Base-by-base conservation (phyloP, 352 stramenopile genomes). In the Globisporangium cystogenes region DNA sequence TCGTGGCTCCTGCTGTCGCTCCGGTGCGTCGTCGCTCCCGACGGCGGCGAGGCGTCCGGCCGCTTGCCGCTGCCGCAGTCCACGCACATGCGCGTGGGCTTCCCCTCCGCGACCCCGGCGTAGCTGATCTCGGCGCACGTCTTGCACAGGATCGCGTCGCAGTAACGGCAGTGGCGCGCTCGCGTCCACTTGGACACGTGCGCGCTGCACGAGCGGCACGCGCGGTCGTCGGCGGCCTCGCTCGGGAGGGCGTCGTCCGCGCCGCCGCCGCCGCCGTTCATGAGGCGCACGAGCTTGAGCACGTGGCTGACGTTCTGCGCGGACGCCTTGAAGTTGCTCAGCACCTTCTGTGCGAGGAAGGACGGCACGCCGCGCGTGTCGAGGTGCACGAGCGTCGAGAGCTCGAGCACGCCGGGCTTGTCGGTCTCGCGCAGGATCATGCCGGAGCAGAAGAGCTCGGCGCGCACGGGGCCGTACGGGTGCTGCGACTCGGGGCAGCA, bases 121-220 rank as follows among this genome's bases (percentile, higher is more conserved):
- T 66, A 62, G 27, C 69, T 63, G 57, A 89, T 74, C 7, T 74
- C 59, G 11, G 74, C 64, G 49, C 78, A 89, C 18, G 60, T 68
- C 59, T 84, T 87, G 55, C 78, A 89, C 42, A 89, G 61, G 39
- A 85, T 57, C 44, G 68, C 72, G 33, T 85, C 55, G 57, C 77
- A 88, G 64, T 78, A 72, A 49, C 77, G 77, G 52, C 75, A 86
- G 52, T 66, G 70, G 51, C 78, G 81, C 31, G 66, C 72, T 16
- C 74, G 67, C 49, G 64, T 83, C 77, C 77, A 88, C 61, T 77
- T 81, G 51, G 77, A 88, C 1, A 86, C 65, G 39, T 63, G 69
- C 20, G 82, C 71, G 33, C 62, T 62, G 45, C 77, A 88, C 11
- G 73, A 68, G 27, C 73, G 76, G 41, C 77, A 86, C 42, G 65